These are phyloP conservation scores for Sugiyamaella valdiviana DNA, from an alignment of 805 yeast species.

Conservation along the genomic window DNA sequence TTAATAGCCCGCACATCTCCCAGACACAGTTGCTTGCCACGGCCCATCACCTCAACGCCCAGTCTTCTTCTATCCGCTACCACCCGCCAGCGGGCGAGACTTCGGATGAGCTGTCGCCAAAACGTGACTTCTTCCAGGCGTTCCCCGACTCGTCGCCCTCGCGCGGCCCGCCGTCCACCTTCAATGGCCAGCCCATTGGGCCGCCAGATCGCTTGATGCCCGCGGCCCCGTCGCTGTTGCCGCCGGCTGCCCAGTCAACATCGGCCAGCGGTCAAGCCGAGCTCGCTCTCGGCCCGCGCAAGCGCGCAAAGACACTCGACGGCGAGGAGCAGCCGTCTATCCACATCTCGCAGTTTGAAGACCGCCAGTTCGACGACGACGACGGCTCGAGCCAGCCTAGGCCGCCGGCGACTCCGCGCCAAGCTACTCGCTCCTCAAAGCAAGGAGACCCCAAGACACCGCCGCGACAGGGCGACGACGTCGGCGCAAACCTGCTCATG, in stretches of 20 bases:
- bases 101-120: slow-evolving; percentile 9
- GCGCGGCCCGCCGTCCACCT: slow-evolving; percentile 9
- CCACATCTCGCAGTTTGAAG: slow-evolving; percentile 3
- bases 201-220: slow-evolving; percentile 1
- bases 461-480: slow-evolving; percentile 31
- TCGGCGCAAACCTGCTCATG: slow-evolving; percentile 78
- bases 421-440: background rate
- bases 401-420: background rate
- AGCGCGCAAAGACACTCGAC: slow-evolving; percentile 23
- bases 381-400: background rate
- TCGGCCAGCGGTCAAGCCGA: background rate
- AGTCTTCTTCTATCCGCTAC: background rate
- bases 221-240: slow-evolving; percentile 6
- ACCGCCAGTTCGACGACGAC: background rate
- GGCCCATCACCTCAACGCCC: background rate
- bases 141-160: slow-evolving; percentile 13
- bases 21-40: background rate
- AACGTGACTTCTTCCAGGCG: slow-evolving; percentile 14
- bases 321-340: slow-evolving; percentile 3
- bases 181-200: background rate
- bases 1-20: background rate
- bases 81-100: background rate
- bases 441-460: slow-evolving; percentile 27
- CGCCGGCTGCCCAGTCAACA: slow-evolving; percentile 7
- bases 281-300: slow-evolving; percentile 2